These are phyloP conservation scores for Aspergillus nanangensis DNA, from an alignment of 495 filamentous ascomycete species.

Conservation along the genomic window DNA sequence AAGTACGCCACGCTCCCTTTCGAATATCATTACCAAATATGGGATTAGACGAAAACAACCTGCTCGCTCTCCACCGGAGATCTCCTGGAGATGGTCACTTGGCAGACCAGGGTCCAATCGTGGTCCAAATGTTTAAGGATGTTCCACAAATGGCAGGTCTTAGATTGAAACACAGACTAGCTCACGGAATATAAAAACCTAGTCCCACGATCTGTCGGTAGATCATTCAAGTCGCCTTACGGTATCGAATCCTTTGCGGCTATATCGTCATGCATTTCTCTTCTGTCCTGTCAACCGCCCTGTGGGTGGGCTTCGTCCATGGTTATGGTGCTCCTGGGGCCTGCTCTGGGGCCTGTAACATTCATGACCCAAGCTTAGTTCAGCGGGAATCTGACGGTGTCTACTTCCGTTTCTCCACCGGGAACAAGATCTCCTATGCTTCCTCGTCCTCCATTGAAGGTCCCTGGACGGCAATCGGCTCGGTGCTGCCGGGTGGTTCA, in stretches of 20 bases:
- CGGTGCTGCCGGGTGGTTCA: conserved; percentile 53
- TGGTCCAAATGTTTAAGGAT: background rate
- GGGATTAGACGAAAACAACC: background rate
- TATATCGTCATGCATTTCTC: background rate
- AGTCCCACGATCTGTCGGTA: background rate
- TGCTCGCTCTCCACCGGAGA: background rate
- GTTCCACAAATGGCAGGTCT: conserved; percentile 2
- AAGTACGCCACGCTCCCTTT: too few species aligned
- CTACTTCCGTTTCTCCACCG: conserved; percentile 74
- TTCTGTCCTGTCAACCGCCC: background rate
- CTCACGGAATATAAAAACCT: background rate
- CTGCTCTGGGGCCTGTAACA: conserved; percentile 56
- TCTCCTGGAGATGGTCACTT: background rate
- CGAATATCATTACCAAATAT: too few species aligned
- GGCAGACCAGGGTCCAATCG: background rate
- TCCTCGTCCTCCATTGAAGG: conserved; percentile 56
- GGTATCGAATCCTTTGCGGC: background rate
- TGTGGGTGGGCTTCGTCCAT: conserved; percentile 21
- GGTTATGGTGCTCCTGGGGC: conserved; percentile 50
- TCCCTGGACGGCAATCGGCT: conserved; percentile 62
- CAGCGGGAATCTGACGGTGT: conserved; percentile 55
- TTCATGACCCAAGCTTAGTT: conserved; percentile 64
- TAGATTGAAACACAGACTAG: background rate
- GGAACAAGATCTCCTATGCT: conserved; percentile 58
- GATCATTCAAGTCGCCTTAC: background rate